phyloP scores from a whole-genome alignment of 306 rosid species.

The Hylodesmum podocarpum region DNA sequence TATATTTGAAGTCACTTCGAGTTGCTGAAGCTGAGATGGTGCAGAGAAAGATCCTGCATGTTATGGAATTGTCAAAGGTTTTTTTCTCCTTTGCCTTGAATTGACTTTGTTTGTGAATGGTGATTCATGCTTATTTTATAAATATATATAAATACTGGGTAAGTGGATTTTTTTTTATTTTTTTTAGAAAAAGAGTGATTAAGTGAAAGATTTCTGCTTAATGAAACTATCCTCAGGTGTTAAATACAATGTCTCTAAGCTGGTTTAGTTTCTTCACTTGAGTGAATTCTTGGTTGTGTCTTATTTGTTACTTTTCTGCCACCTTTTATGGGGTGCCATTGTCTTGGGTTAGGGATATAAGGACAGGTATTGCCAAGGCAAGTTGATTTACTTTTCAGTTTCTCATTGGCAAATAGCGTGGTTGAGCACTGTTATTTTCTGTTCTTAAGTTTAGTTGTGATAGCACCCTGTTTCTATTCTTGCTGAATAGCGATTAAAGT shows the following conservation, averaged over 20 bases:
- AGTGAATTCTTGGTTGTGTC: neutral
- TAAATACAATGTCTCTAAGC: neutral
- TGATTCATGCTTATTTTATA: neutral
- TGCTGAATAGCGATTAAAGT: neutral
- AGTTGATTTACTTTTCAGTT: constrained; percentile 1
- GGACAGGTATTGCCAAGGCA: neutral
- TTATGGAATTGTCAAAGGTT: constrained; percentile 83
- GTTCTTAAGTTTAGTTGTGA: neutral
- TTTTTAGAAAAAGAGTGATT: neutral
- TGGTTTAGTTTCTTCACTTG: neutral
- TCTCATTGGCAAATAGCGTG: neutral
- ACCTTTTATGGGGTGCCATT: neutral
- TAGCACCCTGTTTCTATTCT: neutral
- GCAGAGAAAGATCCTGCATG: constrained; percentile 80
- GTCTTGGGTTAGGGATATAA: constrained; percentile 5
- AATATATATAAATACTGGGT: neutral
- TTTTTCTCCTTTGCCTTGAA: neutral
- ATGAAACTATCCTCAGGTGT: neutral
- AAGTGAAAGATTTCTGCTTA: neutral
- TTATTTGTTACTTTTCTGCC: neutral
- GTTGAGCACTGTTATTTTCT: neutral
- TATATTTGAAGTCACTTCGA: constrained; percentile 63
- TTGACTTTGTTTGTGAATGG: neutral
- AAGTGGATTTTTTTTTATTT: neutral
- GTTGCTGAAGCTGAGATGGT: constrained; percentile 69